Percentiles rank a stretch among this genome's conserved stretches.
These are phyloP conservation scores for Rasamsonia emersonii DNA, from an alignment of 2,329 filamentous ascomycete genomes.

Conservation along the genomic window DNA sequence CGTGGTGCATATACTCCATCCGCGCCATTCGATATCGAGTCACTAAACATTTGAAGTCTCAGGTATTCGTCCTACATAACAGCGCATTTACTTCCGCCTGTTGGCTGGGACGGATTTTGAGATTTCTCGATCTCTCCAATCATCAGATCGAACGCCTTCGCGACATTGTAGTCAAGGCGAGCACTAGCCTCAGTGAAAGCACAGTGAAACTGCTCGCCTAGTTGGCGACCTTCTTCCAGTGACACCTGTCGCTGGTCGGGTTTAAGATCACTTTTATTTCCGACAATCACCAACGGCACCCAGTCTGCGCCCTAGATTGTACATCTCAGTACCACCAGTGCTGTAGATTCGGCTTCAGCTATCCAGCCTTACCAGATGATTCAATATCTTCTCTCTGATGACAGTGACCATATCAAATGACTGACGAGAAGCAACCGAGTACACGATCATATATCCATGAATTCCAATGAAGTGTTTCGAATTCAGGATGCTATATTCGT, in stretches of 20 bases:
- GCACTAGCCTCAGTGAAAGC: constrained; percentile 93
- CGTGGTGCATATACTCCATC: too few relatives aligned
- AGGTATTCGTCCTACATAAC: constrained; percentile 60
- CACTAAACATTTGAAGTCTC: too few relatives aligned
- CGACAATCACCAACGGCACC: constrained; percentile 88
- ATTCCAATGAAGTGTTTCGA: constrained; percentile 99
- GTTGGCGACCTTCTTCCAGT: constrained; percentile 71
- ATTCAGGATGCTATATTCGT: constrained; percentile 97
- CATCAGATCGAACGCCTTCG: constrained; percentile 86
- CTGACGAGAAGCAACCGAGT: constrained; percentile 88
- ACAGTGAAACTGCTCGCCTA: constrained; percentile 81
- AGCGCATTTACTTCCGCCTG: constrained; percentile 69
- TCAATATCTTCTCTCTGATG: constrained; percentile 93
- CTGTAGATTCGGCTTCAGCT: too few relatives aligned
- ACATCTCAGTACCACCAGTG: constrained; percentile 9
- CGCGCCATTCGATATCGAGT: too few relatives aligned
- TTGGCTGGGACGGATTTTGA: constrained; percentile 78
- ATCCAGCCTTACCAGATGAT: constrained; percentile 76
- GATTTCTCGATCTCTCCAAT: constrained; percentile 92
- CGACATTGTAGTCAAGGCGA: constrained; percentile 87
- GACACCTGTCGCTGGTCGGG: constrained; percentile 89
- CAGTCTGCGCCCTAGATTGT: constrained; percentile 68
- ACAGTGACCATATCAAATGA: constrained; percentile 97
- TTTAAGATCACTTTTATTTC: constrained; percentile 92
- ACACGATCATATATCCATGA: constrained; percentile 97